A percentile compares a stretch with the other conserved stretches of the same genome.
Evolutionary conservation across 345 rosid genomes (phyloP).

Genomic region (Turritis glabra): DNA sequence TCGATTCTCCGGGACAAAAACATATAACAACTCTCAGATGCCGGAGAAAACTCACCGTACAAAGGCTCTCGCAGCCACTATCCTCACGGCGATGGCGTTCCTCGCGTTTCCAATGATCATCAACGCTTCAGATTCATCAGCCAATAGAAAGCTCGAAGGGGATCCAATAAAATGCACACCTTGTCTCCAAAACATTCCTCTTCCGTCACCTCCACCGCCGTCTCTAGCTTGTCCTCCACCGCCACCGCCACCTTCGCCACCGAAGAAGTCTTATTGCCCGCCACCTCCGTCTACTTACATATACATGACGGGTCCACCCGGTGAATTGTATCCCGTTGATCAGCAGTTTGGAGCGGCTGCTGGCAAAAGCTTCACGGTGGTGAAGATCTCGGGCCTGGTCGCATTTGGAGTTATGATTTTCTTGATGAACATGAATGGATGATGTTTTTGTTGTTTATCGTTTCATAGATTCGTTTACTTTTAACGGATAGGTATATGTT

Average conservation of each 20-base stretch:
- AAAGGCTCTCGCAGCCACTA: background rate
- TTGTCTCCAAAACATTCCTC: slow-evolving; percentile 45
- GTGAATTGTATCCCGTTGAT: slow-evolving; percentile 56
- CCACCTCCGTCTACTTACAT: slow-evolving; percentile 54
- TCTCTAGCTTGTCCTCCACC: slow-evolving; percentile 48
- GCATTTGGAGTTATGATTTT: slow-evolving; percentile 44
- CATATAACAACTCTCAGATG: slow-evolving; percentile 12
- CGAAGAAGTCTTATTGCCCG: slow-evolving; percentile 53
- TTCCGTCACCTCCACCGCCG: slow-evolving; percentile 43
- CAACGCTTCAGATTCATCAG: slow-evolving; percentile 11
- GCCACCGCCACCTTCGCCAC: slow-evolving; percentile 45
- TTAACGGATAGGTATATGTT: slow-evolving; percentile 6
- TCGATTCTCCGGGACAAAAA: background rate
- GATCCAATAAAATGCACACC: slow-evolving; percentile 51
- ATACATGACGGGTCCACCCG: slow-evolving; percentile 69
- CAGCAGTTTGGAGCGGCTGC: slow-evolving; percentile 36
- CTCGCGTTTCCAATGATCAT: slow-evolving; percentile 18
- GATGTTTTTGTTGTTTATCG: background rate
- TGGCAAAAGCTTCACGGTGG: slow-evolving; percentile 3
- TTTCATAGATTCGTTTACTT: background rate
- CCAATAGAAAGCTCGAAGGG: slow-evolving; percentile 18
- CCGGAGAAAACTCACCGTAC: background rate
- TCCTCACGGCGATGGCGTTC: slow-evolving; percentile 7
- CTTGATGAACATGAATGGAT: slow-evolving; percentile 13
- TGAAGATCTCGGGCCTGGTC: slow-evolving; percentile 38